Evolutionary conservation across 176 grass and related monocot species (phyloP), one percentile per base, ranked within the genome.

Genomic region (bread wheat (Triticum aestivum)): DNA sequence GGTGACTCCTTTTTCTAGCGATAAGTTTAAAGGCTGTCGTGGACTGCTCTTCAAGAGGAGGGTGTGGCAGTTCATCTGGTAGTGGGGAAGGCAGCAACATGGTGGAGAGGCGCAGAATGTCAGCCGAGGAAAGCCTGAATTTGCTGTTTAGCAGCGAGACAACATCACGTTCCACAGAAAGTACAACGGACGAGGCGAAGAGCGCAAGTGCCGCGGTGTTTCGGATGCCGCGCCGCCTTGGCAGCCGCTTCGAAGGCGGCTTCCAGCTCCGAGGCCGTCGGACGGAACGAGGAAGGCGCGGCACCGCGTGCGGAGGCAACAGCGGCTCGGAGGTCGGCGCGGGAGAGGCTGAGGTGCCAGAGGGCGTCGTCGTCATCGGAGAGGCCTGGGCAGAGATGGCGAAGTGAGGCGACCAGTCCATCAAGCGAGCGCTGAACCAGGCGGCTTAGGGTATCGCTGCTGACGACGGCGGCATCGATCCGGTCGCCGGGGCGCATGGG

Each of bases 31-130:
- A 6, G 29, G 47, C 69, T 9, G 41, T 12, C 8, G 30, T 1
- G 13, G 8, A 38, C 29, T 32, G 38, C 27, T 74, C 37, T 11
- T 0, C 26, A 11, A 69, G 58, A 9, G 9, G 79, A 9, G 67
- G 77, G 4, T 34, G 52, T 6, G 37, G 82, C 17, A 4, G 52
- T 17, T 58, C 78, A 38, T 69, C 65, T 42, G 75, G 77, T 8
- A 47, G 65, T 26, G 65, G 76, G 63, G 35, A 79, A 24, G 85
- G 77, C 77, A 62, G 77, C 52, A 86, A 12, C 52, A 62, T 13
- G 3, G 77, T 1, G 11, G 85, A 80, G 47, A 86, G 64, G 49
- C 47, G 17, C 75, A 33, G 8, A 8, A 86, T 70, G 75, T 86
- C 84, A 1, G 52, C 34, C 1, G 49, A 86, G 65, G 47, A 79